Percentiles rank a stretch among this genome's conserved stretches.
These are phyloP conservation scores for Adansonia digitata DNA, from an alignment of 345 rosid genomes.

Conservation along the genomic window DNA sequence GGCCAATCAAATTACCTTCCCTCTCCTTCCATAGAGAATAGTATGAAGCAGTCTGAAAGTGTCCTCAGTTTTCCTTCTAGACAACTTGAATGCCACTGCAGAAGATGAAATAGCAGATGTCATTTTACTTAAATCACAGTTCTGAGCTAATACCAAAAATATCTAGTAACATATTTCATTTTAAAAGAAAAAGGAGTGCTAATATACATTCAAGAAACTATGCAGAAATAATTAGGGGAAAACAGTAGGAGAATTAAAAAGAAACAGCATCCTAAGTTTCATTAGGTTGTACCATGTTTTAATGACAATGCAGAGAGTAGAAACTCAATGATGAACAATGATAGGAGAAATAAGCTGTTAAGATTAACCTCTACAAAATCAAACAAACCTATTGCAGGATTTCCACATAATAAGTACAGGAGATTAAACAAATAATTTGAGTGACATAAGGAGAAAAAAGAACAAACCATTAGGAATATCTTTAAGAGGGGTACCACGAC, in stretches of 20 bases:
- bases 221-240: not conserved
- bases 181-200: not conserved
- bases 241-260: not conserved
- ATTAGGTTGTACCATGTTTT: not conserved
- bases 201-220: not conserved
- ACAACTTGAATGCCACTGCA: conserved; percentile 77
- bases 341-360: not conserved
- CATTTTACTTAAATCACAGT: not conserved
- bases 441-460: not conserved
- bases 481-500: conserved; percentile 76
- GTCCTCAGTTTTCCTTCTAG: conserved; percentile 72
- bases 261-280: not conserved
- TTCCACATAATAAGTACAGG: not conserved
- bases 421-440: not conserved
- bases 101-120: conserved; percentile 11
- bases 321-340: not conserved
- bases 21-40: conserved; percentile 75
- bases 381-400: no score
- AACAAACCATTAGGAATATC: conserved; percentile 85
- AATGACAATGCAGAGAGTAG: not conserved
- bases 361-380: not conserved
- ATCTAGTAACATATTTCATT: not conserved
- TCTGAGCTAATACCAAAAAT: not conserved
- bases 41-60: conserved; percentile 64
- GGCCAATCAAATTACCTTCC: conserved; percentile 50